Percentiles rank a stretch among this genome's conserved stretches.
These are phyloP conservation scores for Suhomyces prunicola DNA, from an alignment of 805 yeast species.

Conservation along the genomic window DNA sequence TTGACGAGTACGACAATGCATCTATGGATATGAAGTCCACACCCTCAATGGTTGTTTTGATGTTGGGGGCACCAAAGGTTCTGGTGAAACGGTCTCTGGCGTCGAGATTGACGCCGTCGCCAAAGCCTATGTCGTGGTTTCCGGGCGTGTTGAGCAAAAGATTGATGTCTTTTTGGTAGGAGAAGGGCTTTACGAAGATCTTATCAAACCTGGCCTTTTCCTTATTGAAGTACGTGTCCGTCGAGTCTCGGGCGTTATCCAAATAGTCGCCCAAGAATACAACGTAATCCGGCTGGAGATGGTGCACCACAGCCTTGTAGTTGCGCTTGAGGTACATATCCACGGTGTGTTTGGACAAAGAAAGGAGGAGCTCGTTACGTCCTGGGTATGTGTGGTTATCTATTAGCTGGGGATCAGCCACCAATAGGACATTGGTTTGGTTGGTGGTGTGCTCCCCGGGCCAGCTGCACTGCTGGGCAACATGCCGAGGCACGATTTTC, in stretches of 20 bases:
- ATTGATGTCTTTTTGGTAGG: conserved; percentile 18
- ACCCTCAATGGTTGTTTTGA: conserved; percentile 19
- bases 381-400: conserved; percentile 45
- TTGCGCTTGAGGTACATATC: conserved; percentile 38
- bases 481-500: conserved; percentile 23
- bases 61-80: conserved; percentile 34
- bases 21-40: conserved; percentile 30
- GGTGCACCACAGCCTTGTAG: conserved; percentile 30
- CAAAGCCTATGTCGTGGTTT: conserved; percentile 28
- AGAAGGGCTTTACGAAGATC: conserved; percentile 21
- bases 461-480: conserved; percentile 34
- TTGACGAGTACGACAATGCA: conserved; percentile 17
- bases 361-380: conserved; percentile 27
- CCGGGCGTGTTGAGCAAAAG: conserved; percentile 31
- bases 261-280: conserved; percentile 42
- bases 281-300: conserved; percentile 34
- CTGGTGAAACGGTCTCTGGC: conserved; percentile 27
- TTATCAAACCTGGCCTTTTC: conserved; percentile 31
- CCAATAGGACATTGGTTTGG: conserved; percentile 29
- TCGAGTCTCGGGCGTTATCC: conserved; percentile 39
- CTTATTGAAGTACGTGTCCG: conserved; percentile 26
- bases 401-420: conserved; percentile 45
- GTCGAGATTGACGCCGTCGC: conserved; percentile 20
- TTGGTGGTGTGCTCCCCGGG: conserved; percentile 7
- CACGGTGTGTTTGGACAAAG: conserved; percentile 39